A percentile compares a stretch with the other conserved stretches of the same genome.
Evolutionary conservation across 805 yeast genomes (phyloP).

Genomic region (Candida montana): DNA sequence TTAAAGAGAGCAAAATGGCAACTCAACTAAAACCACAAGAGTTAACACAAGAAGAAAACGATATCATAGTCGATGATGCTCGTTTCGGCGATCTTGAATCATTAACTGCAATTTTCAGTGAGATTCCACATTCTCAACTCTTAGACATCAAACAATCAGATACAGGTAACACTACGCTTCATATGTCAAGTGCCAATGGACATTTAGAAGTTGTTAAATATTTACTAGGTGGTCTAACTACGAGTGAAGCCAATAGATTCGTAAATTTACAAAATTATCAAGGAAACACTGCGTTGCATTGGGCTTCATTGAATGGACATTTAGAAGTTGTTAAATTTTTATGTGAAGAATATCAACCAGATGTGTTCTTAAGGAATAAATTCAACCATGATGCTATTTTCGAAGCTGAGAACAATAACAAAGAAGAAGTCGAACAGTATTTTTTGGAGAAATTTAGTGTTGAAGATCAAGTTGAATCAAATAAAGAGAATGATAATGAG

Average conservation of each 20-base stretch:
- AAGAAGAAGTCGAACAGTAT: conserved; percentile 73
- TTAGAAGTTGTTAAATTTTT: conserved; percentile 61
- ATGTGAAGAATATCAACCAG: conserved; percentile 72
- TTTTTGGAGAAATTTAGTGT: conserved; percentile 69
- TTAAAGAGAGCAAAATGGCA: too few species aligned
- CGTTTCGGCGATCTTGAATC: conserved; percentile 84
- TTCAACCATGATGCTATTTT: conserved; percentile 78
- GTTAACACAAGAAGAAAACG: conserved; percentile 69
- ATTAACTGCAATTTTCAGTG: conserved; percentile 60
- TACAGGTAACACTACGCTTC: conserved; percentile 72
- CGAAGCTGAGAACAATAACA: conserved; percentile 80
- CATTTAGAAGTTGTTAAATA: conserved; percentile 64
- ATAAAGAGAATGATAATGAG: conserved; percentile 10
- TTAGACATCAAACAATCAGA: conserved; percentile 25
- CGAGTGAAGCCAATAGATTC: conserved; percentile 39
- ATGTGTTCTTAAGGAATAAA: conserved; percentile 71
- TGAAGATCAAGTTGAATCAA: conserved; percentile 39
- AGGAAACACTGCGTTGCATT: conserved; percentile 93
- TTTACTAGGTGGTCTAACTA: conserved; percentile 44
- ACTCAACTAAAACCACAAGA: conserved; percentile 15
- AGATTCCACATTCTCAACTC: conserved; percentile 37
- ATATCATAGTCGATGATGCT: conserved; percentile 75
- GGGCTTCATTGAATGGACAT: conserved; percentile 93
- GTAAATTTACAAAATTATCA: conserved; percentile 59
- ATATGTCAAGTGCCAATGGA: conserved; percentile 96